phyloP scores from a whole-genome alignment of 306 rosid species.

The Dalbergia oliveri region DNA sequence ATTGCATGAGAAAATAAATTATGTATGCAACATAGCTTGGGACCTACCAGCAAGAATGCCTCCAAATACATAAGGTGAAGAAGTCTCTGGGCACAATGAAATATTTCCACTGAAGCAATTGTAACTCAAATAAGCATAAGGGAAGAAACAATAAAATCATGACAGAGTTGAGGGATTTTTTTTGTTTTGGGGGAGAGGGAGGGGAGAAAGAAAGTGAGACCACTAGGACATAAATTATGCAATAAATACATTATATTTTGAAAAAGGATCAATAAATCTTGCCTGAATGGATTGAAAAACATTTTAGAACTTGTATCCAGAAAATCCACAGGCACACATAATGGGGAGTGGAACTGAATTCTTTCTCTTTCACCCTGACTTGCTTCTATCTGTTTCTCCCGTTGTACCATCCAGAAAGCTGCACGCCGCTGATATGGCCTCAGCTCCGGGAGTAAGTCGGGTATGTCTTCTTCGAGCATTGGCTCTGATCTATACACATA shows the following conservation, averaged over 20 bases:
- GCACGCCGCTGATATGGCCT: slow-evolving; percentile 96
- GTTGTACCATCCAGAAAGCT: slow-evolving; percentile 93
- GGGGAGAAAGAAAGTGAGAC: slow-evolving; percentile 5
- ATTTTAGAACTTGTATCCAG: slow-evolving; percentile 67
- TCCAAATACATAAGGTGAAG: slow-evolving; percentile 72
- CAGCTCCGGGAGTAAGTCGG: slow-evolving; percentile 85
- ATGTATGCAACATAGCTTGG: slow-evolving; percentile 48
- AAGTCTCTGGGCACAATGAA: slow-evolving; percentile 68
- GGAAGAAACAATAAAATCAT: slow-evolving; percentile 42
- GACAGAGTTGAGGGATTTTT: not conserved
- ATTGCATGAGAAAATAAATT: slow-evolving; percentile 36
- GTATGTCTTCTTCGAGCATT: slow-evolving; percentile 78
- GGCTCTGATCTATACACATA: slow-evolving; percentile 69
- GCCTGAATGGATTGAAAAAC: slow-evolving; percentile 97
- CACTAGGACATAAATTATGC: slow-evolving; percentile 37
- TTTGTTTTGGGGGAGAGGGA: not conserved
- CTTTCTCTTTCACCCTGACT: slow-evolving; percentile 59
- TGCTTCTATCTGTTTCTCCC: slow-evolving; percentile 68
- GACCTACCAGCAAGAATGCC: slow-evolving; percentile 97
- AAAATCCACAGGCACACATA: slow-evolving; percentile 80
- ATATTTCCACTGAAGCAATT: slow-evolving; percentile 81
- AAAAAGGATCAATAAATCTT: slow-evolving; percentile 40
- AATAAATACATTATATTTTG: slow-evolving; percentile 30
- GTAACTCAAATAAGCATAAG: slow-evolving; percentile 47
- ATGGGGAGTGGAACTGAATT: slow-evolving; percentile 67